Evolutionary conservation across 768 basidiomycete genomes (phyloP).

Genomic region (Sporobolomyces roseus): DNA sequence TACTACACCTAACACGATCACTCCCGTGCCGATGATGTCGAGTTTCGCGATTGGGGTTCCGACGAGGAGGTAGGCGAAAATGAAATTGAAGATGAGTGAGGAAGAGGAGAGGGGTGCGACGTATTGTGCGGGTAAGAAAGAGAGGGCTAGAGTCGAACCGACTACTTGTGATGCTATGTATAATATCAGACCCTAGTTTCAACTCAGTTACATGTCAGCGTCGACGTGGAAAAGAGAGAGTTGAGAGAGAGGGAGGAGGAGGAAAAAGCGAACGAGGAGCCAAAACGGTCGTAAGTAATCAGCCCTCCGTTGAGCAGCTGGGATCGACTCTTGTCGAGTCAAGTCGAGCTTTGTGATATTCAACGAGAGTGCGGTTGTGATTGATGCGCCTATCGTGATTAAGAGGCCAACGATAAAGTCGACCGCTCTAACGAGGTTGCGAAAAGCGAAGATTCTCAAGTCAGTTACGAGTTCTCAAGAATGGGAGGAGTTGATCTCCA

Average conservation of each 20-base stretch:
- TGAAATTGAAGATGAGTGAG: conserved; percentile 90
- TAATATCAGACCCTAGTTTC: conserved; percentile 53
- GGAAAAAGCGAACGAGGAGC: conserved; percentile 55
- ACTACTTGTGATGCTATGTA: conserved; percentile 88
- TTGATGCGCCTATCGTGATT: conserved; percentile 59
- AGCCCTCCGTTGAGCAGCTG: conserved; percentile 65
- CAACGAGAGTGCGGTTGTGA: conserved; percentile 59
- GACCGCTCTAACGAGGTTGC: conserved; percentile 10
- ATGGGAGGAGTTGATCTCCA: too few relatives aligned
- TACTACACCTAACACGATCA: conserved; percentile 76
- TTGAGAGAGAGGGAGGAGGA: not conserved
- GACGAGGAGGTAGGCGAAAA: conserved; percentile 68
- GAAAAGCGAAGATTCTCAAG: not conserved
- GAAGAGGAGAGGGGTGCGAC: conserved; percentile 93
- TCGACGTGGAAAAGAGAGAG: too few relatives aligned
- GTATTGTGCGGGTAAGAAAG: conserved; percentile 82
- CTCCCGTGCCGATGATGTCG: conserved; percentile 81
- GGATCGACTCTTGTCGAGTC: conserved; percentile 69
- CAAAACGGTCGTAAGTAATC: conserved; percentile 83
- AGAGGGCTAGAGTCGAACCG: conserved; percentile 78
- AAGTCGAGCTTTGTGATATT: conserved; percentile 94
- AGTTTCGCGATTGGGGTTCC: conserved; percentile 77
- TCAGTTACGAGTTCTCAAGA: not conserved
- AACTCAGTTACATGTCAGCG: not conserved
- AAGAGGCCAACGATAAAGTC: conserved; percentile 56